phyloP scores from a whole-genome alignment of 2,329 filamentous ascomycete species.

The Didymella arachidicola region DNA sequence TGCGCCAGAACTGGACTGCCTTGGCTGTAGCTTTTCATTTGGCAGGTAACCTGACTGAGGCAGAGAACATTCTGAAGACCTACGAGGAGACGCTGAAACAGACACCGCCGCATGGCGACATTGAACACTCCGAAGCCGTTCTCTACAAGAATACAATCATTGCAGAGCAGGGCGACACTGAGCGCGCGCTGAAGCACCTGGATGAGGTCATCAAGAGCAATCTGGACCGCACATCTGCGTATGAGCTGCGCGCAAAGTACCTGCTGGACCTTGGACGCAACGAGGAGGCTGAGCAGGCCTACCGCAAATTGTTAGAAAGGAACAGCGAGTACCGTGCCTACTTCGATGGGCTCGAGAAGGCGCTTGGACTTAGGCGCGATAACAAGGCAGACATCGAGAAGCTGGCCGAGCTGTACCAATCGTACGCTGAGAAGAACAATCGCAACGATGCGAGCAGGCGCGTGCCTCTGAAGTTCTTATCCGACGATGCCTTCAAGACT shows the following conservation, averaged over 20 bases:
- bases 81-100: conserved; percentile 94
- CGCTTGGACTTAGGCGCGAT: conserved; percentile 68
- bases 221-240: conserved; percentile 81
- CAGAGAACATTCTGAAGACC: conserved; percentile 87
- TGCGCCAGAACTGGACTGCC: conserved; percentile 97
- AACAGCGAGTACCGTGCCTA: conserved; percentile 89
- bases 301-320: conserved; percentile 79
- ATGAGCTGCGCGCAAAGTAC: conserved; percentile 88
- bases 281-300: conserved; percentile 82
- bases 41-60: conserved; percentile 81
- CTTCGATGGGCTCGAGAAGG: conserved; percentile 78
- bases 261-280: conserved; percentile 78
- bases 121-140: conserved; percentile 91
- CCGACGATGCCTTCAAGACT: conserved; percentile 79
- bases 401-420: conserved; percentile 78
- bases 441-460: conserved; percentile 85
- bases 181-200: conserved; percentile 86
- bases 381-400: conserved; percentile 72
- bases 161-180: conserved; percentile 82
- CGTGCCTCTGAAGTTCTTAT: conserved; percentile 86
- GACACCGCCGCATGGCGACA: conserved; percentile 76
- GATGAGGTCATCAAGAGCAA: conserved; percentile 78
- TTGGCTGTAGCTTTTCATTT: conserved; percentile 92
- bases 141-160: conserved; percentile 97
- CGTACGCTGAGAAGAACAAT: conserved; percentile 81